phyloP scores from a whole-genome alignment of 2,329 filamentous ascomycete species.

The Sporothrix variecibatus region DNA sequence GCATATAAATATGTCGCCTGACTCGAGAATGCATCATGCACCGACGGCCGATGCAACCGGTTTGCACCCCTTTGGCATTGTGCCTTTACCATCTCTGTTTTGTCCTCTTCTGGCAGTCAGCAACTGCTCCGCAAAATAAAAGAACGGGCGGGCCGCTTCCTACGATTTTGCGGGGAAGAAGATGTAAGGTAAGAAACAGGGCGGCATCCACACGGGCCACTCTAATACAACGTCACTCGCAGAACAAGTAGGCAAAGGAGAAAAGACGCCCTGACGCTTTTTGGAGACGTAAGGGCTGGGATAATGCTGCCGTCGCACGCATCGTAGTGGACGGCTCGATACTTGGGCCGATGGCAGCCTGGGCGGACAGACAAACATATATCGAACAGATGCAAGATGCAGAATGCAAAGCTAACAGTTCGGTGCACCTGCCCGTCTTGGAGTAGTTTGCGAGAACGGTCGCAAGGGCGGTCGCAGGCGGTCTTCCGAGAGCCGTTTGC shows the following conservation, averaged over 20 bases:
- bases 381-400: background rate
- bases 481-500: too few species aligned
- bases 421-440: conserved; percentile 18
- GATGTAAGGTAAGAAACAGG: background rate
- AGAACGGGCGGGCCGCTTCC: background rate
- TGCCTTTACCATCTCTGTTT: background rate
- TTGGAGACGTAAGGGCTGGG: background rate
- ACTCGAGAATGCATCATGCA: background rate
- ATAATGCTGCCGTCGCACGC: background rate
- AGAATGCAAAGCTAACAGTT: background rate
- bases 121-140: conserved; percentile 5
- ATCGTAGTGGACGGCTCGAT: background rate
- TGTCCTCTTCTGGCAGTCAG: too few species aligned
- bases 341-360: conserved; percentile 3
- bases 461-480: background rate
- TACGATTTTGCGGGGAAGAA: background rate
- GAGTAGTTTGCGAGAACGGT: background rate
- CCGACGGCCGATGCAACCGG: background rate
- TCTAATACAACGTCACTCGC: background rate
- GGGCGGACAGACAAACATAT: background rate
- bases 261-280: background rate
- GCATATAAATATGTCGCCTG: background rate
- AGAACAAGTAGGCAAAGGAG: background rate
- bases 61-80: background rate
- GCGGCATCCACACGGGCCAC: background rate